Evolutionary conservation across 2,329 filamentous ascomycete genomes (phyloP).

Genomic region (Cladosporium halotolerans): DNA sequence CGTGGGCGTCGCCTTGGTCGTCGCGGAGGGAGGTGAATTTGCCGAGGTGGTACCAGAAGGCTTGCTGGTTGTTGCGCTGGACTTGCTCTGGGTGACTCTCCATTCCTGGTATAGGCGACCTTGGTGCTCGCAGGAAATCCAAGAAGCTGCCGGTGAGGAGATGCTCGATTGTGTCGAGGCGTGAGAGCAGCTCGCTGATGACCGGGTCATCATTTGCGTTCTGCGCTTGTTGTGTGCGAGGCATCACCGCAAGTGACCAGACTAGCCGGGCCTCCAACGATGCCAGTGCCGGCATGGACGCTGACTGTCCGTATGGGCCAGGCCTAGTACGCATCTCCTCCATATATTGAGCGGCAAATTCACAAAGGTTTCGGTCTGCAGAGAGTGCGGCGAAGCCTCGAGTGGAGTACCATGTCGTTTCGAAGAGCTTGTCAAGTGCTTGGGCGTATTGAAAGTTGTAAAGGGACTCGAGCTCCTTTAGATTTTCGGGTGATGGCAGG

Average conservation of each 20-base stretch:
- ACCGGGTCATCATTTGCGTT: slow-evolving; percentile 39
- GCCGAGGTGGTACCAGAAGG: slow-evolving; percentile 74
- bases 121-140: slow-evolving; percentile 52
- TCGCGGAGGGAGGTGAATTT: slow-evolving; percentile 62
- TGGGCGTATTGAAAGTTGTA: slow-evolving; percentile 72
- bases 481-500: slow-evolving; percentile 36
- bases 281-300: slow-evolving; percentile 23
- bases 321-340: slow-evolving; percentile 31
- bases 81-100: slow-evolving; percentile 38
- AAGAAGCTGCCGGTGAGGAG: slow-evolving; percentile 68
- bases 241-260: slow-evolving; percentile 52
- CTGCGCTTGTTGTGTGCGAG: slow-evolving; percentile 23
- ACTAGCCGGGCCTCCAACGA: slow-evolving; percentile 55
- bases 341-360: slow-evolving; percentile 62
- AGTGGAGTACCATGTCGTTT: slow-evolving; percentile 72
- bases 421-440: slow-evolving; percentile 68
- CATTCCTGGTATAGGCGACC: slow-evolving; percentile 32
- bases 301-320: slow-evolving; percentile 7
- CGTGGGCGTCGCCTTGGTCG: slow-evolving; percentile 51
- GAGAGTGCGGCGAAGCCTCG: slow-evolving; percentile 50
- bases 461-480: slow-evolving; percentile 65
- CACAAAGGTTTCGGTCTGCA: slow-evolving; percentile 53
- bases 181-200: slow-evolving; percentile 55
- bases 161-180: slow-evolving; percentile 69
- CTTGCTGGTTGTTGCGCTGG: slow-evolving; percentile 33